A percentile compares a stretch with the other conserved stretches of the same genome.
phyloP scores from a whole-genome alignment of 2,329 filamentous ascomycete genomes.

The Aspergillus carbonarius region DNA sequence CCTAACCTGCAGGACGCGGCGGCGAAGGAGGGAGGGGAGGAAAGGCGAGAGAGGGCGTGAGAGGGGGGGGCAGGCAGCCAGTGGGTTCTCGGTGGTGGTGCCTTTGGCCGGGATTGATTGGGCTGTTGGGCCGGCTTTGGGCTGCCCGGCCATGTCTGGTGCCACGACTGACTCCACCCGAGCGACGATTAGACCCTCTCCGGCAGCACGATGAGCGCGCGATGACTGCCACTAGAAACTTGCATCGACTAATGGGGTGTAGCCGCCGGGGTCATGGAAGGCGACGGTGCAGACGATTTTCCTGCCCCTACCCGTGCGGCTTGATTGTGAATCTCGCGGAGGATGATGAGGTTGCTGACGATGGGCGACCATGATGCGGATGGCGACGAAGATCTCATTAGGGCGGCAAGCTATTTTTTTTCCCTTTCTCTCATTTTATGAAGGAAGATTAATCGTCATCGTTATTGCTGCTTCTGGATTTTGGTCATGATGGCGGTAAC shows the following conservation, averaged over 20 bases:
- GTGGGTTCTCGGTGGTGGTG: constrained; percentile 6
- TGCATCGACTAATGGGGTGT: constrained; percentile 34
- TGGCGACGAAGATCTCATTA: background rate
- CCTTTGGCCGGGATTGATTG: constrained; percentile 18
- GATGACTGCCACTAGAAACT: constrained; percentile 25
- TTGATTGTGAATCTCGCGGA: constrained; percentile 1
- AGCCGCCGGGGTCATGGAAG: constrained; percentile 13
- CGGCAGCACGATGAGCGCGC: constrained; percentile 20
- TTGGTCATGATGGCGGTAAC: too few species aligned
- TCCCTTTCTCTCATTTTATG: background rate
- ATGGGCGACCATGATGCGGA: background rate
- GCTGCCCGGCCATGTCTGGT: constrained; percentile 36
- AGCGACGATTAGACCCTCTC: constrained; percentile 20
- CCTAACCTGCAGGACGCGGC: constrained; percentile 7
- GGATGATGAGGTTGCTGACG: background rate
- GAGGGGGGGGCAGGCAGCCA: constrained; percentile 29
- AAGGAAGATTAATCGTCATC: background rate
- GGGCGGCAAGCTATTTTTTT: background rate
- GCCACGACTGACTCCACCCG: constrained; percentile 42
- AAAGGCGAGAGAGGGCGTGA: constrained; percentile 28
- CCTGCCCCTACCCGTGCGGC: constrained; percentile 20
- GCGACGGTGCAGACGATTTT: constrained; percentile 12
- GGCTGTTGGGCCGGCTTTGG: constrained; percentile 41
- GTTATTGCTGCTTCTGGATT: too few species aligned
- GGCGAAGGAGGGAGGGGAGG: constrained; percentile 18